phyloP scores from a whole-genome alignment of 106 monocot species.

The Acorus gramineus region DNA sequence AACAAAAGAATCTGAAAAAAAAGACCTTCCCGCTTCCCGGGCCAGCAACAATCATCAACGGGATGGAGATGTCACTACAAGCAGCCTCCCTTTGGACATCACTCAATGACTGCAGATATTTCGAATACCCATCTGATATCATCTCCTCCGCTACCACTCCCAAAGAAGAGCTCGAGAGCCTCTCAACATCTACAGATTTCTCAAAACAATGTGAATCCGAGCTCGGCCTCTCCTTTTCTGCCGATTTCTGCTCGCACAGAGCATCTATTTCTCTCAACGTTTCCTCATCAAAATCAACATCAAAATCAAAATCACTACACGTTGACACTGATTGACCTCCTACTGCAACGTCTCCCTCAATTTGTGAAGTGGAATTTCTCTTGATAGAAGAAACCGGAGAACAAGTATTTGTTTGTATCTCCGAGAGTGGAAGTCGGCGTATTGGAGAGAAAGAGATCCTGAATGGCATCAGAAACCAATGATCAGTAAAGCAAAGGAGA shows the following conservation, averaged over 20 bases:
- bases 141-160: neutral
- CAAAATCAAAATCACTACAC: neutral
- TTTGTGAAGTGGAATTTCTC: neutral
- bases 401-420: no score
- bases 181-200: neutral
- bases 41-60: conserved; percentile 82
- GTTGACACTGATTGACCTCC: neutral
- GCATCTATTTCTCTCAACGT: conserved; percentile 45
- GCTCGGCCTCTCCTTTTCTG: conserved; percentile 23
- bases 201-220: conserved; percentile 1
- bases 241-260: conserved; percentile 36
- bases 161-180: no score
- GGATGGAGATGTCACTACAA: conserved; percentile 51
- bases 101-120: conserved; percentile 61
- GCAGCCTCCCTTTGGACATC: conserved; percentile 77
- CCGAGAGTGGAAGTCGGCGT: neutral
- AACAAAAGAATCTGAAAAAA: neutral
- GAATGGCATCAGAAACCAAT: neutral
- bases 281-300: conserved; percentile 50
- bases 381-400: no score
- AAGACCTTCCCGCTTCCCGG: conserved; percentile 95
- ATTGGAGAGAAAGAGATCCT: neutral
- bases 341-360: neutral
- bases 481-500: neutral
- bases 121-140: conserved; percentile 29